Evolutionary conservation across 1,139 yeast genomes (phyloP), one percentile per base, ranked within the genome.

Genomic region (Taphrina sp.): DNA sequence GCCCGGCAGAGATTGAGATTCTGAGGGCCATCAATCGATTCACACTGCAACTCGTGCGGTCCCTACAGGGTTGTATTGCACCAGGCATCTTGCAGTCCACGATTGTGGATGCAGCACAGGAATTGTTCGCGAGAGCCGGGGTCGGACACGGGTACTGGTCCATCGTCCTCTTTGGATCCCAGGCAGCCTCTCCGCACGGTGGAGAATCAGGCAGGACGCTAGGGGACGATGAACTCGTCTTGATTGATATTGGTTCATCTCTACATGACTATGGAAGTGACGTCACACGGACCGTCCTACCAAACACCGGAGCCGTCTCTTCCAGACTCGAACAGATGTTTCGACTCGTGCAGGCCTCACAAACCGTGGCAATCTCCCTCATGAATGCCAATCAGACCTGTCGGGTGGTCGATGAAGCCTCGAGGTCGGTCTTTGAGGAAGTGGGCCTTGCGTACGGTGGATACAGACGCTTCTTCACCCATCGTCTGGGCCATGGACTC

Each of bases 111-210:
- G 41, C 43, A 4, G 17, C 34, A 2, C 19, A 47, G 33, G 24
- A 8, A 3, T 42, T 54, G 14, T 54, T 54, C 20, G 14, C 7
- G n/a, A 12, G 28, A 5, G 54, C 49, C 16, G 58, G 58, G 5
- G 34, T 54, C 19, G 52, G 46, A 7, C 7, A n/a, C 5, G 47
- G 47, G 5, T 31, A 36, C 12, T 38, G 46, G 43, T 23, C 58
- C 1, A 54, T 54, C 16, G 55, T 54, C 26, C 53, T 54, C 12
- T 54, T 33, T 34, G 58, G 58, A 4, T 37, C 35, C n/a, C 36
- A 24, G 14, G 58, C 58, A 20, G 58, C 58, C 12, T 39, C 46
- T 5, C 58, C 58, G 7, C 58, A 54, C 31, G 58, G 58, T 14
- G 44, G 44, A n/a, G 22, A 12, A 16, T 22, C n/a, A 7, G 43